Evolutionary conservation across 1,139 yeast species (phyloP).

Genomic region (Blastobotrys apis): DNA sequence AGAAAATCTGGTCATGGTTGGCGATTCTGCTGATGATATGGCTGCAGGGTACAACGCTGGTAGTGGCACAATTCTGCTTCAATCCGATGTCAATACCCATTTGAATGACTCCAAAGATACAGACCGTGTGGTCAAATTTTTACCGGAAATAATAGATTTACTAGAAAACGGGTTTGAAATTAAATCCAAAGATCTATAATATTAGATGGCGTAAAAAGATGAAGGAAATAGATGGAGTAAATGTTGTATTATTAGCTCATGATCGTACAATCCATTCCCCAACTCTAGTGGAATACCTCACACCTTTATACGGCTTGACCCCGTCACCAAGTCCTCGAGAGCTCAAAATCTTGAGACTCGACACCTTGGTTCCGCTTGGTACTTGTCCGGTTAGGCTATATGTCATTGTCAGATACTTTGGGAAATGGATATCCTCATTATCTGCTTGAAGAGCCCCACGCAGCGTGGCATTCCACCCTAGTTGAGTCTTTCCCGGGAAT

Average conservation of each 20-base stretch:
- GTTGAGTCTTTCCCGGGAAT: slow-evolving; percentile 52
- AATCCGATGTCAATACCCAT: slow-evolving; percentile 45
- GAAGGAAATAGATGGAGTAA: background rate
- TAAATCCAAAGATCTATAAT: slow-evolving; percentile 17
- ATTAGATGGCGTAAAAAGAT: background rate
- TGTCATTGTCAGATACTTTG: slow-evolving; percentile 49
- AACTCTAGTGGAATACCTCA: slow-evolving; percentile 67
- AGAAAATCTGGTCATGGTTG: slow-evolving; percentile 55
- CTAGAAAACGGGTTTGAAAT: slow-evolving; percentile 37
- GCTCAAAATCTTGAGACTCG: slow-evolving; percentile 55
- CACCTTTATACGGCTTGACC: slow-evolving; percentile 87
- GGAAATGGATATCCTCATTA: slow-evolving; percentile 34
- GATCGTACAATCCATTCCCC: slow-evolving; percentile 55
- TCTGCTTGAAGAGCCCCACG: slow-evolving; percentile 48
- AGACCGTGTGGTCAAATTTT: slow-evolving; percentile 40
- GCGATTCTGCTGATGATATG: slow-evolving; percentile 66
- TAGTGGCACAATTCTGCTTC: slow-evolving; percentile 48
- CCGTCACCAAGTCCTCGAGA: slow-evolving; percentile 57
- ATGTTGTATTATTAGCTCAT: background rate
- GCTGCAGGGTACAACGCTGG: slow-evolving; percentile 57
- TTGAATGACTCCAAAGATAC: slow-evolving; percentile 39
- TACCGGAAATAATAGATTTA: slow-evolving; percentile 42
- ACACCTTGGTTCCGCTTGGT: slow-evolving; percentile 73
- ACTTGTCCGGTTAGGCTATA: slow-evolving; percentile 66
- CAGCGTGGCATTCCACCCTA: slow-evolving; percentile 67